phyloP scores from a whole-genome alignment of 1,284 basidiomycete species.

The Papiliotrema nemorosa region DNA sequence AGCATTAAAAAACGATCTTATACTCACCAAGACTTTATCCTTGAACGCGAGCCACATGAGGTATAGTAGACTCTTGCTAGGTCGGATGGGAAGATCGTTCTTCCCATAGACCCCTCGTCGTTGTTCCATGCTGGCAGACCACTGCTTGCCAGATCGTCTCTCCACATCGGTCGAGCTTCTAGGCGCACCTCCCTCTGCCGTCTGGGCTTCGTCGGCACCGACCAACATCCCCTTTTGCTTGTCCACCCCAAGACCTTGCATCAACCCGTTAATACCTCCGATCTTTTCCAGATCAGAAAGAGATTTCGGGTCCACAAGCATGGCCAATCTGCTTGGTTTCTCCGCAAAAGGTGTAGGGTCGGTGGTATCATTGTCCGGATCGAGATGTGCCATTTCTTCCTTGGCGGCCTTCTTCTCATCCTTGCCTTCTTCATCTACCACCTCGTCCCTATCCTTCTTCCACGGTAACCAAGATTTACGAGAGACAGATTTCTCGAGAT shows the following conservation, averaged over 20 bases:
- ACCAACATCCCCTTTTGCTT: slow-evolving; percentile 55
- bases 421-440: slow-evolving; percentile 14
- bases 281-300: slow-evolving; percentile 64
- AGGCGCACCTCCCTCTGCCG: slow-evolving; percentile 21
- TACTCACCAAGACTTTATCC: slow-evolving; percentile 82
- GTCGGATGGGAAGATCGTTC: slow-evolving; percentile 74
- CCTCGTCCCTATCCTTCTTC: slow-evolving; percentile 14
- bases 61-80: slow-evolving; percentile 71
- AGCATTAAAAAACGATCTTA: neutral
- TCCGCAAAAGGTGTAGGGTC: slow-evolving; percentile 69
- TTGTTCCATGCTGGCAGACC: slow-evolving; percentile 59
- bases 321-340: slow-evolving; percentile 72
- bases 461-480: slow-evolving; percentile 2
- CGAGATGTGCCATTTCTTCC: slow-evolving; percentile 36
- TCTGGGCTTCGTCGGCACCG: slow-evolving; percentile 15
- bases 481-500: slow-evolving; percentile 8
- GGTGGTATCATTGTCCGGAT: slow-evolving; percentile 57
- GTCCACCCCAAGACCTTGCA: slow-evolving; percentile 72
- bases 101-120: slow-evolving; percentile 73
- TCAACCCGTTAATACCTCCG: slow-evolving; percentile 68
- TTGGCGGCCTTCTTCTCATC: slow-evolving; percentile 23
- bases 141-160: slow-evolving; percentile 51
- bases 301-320: slow-evolving; percentile 74
- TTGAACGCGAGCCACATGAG: slow-evolving; percentile 94
- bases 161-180: slow-evolving; percentile 21